Evolutionary conservation across 2,329 filamentous ascomycete genomes (phyloP).

Genomic region (Paracoccidioides brasiliensis): DNA sequence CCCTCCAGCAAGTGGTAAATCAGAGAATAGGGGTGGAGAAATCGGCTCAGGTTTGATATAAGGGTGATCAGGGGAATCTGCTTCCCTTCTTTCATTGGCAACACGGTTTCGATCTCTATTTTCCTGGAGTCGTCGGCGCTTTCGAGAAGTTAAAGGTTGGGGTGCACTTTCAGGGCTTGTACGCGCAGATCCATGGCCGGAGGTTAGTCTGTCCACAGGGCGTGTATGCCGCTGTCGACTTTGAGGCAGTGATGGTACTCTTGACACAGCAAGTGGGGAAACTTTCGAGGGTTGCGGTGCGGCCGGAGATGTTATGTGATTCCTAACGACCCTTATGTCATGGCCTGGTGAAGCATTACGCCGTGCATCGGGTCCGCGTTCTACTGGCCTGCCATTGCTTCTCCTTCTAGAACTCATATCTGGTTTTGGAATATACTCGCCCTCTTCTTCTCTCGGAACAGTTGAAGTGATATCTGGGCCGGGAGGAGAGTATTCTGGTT

Average conservation of each 20-base stretch:
- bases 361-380: constrained; percentile 31
- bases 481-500: constrained; percentile 37
- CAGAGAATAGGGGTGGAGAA: constrained; percentile 45
- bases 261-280: constrained; percentile 42
- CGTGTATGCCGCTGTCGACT: constrained; percentile 37
- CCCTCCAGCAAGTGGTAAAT: constrained; percentile 27
- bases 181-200: constrained; percentile 22
- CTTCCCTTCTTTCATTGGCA: constrained; percentile 22
- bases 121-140: constrained; percentile 38
- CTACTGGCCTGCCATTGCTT: constrained; percentile 28
- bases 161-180: constrained; percentile 33
- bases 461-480: constrained; percentile 27
- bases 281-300: constrained; percentile 65
- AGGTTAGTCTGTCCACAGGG: constrained; percentile 16
- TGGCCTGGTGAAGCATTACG: constrained; percentile 24
- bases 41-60: constrained; percentile 51
- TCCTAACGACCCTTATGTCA: constrained; percentile 53
- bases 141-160: constrained; percentile 36
- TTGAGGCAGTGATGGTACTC: constrained; percentile 41
- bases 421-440: constrained; percentile 15
- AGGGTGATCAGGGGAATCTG: constrained; percentile 31
- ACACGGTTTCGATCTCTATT: constrained; percentile 22
- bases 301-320: constrained; percentile 58
- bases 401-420: constrained; percentile 26
- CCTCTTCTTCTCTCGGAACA: constrained; percentile 16